Evolutionary conservation across 1,284 basidiomycete genomes (phyloP), one percentile per base, ranked within the genome.

Genomic region (Tilletia caries): DNA sequence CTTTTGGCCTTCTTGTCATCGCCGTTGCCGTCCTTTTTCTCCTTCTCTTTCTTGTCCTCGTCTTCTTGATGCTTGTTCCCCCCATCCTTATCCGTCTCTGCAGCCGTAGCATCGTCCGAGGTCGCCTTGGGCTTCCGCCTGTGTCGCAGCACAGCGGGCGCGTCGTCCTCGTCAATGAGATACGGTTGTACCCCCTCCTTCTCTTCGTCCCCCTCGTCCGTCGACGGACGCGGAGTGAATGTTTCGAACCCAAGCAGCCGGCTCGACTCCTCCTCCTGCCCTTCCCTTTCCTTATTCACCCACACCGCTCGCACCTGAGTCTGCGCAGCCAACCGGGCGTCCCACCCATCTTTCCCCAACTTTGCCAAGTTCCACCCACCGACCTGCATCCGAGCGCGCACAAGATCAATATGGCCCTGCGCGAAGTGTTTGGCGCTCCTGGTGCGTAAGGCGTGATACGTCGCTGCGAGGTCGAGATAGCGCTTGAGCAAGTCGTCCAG

Each of bases 381-480:
- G 18, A 64, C 37, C 25, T 64, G 69, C 66, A 67, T 68, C 33
- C 44, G 41, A 34, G 66, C 66, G 25, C 48, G 34, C 13, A 32
- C 67, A 20, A 62, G 33, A 20, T 64, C 54, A 25, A 68, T 43
- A 29, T 60, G 44, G 23, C 46, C 43, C 32, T 37, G 44, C 20
- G 54, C 32, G 27, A 25, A 29, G 15, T 25, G n/a, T 46, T 33
- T 13, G 18, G 29, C 58, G 15, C 12, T 29, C 6, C 32, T 27
- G 3, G 18, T 20, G n/a, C 66, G 67, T 5, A 62, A 27, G 34
- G 13, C 58, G 43, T 62, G n/a, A 50, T 70, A 70, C 23, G 29
- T 67, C 29, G 68, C 69, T 5, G 67, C 27, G 20, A 64, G 25
- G 18, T 32, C 25, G 54, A 70, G 64, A 41, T 70, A 70, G n/a